Base-by-base conservation (phyloP, 176 grass and related monocot genomes). In the Ananas comosus region DNA sequence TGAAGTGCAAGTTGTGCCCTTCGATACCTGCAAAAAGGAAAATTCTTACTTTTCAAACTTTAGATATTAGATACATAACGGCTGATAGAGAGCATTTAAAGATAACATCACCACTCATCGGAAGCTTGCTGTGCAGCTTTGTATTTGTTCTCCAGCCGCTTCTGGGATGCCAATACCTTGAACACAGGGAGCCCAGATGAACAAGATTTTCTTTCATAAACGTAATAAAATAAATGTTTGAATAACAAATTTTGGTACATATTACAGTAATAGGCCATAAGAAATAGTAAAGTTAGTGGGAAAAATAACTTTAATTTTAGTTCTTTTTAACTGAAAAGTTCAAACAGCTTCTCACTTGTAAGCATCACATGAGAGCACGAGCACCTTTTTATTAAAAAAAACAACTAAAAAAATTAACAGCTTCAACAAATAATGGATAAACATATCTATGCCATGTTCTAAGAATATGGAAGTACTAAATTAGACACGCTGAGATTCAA, bases 121-220 rank as follows among this genome's bases (percentile, higher is more conserved):
- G 83, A 81, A 73, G 85, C 84, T 74, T 88, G 90, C 42, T 94
- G 80, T 3, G 95, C 74, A 80, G 90, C 85, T 93, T 99, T 99
- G 70, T 99, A 91, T 73, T 91, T 99, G 52, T 99, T 99, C 72
- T 99, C 90, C 49, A 94, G 61, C 69, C 90, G 73, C 67, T 93
- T 99, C 66, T 99, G 95, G 73, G 90, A 94, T 67, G 95, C 95
- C 85, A 99, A 83, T 70, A 99, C 95, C 95, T 97, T 83, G 64
- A 69, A 78, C 70, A 88, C 58, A 76, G 49, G 19, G 64, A 68
- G 13, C 4, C 23, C 61, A 83, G 72, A 10, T 49, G 72, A 69
- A 25, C 2, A 27, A 27, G 25, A 27, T 27, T 72, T 57, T 76
- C 23, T 11, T 79, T 16, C 22, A 14, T 17, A 1, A 70, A 67